phyloP scores from a whole-genome alignment of 2,329 filamentous ascomycete genomes.

The Verticillium isaacii region DNA sequence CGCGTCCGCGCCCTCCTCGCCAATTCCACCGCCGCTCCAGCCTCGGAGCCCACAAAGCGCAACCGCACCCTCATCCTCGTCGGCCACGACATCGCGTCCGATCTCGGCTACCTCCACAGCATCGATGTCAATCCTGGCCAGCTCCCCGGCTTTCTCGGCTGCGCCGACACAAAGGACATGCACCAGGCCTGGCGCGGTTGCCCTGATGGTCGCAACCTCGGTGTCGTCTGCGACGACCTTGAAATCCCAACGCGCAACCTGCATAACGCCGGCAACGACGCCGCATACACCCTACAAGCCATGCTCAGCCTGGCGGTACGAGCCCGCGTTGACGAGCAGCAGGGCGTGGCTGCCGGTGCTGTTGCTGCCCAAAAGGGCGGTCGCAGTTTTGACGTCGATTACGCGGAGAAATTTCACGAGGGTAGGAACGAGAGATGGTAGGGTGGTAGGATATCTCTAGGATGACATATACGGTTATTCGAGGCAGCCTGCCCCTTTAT shows the following conservation, averaged over 20 bases:
- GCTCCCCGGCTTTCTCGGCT: constrained; percentile 52
- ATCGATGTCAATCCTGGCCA: constrained; percentile 55
- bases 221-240: constrained; percentile 45
- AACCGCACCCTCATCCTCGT: constrained; percentile 64
- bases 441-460: neutral
- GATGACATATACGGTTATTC: neutral
- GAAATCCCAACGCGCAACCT: constrained; percentile 8
- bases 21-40: constrained; percentile 7
- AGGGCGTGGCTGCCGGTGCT: neutral
- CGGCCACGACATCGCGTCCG: constrained; percentile 65
- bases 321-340: neutral
- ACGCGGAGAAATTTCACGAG: neutral
- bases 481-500: neutral
- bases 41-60: constrained; percentile 15
- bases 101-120: constrained; percentile 44
- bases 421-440: neutral
- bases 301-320: constrained; percentile 18
- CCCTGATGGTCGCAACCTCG: constrained; percentile 50
- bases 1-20: constrained; percentile 32
- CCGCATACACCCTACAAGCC: constrained; percentile 13
- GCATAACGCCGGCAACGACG: constrained; percentile 14
- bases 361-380: neutral
- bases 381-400: neutral
- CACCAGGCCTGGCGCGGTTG: constrained; percentile 59
- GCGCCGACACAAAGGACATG: constrained; percentile 69